Evolutionary conservation across 352 stramenopile species (phyloP), one percentile per base, ranked within the genome.

Genomic region (Pythium sp.): DNA sequence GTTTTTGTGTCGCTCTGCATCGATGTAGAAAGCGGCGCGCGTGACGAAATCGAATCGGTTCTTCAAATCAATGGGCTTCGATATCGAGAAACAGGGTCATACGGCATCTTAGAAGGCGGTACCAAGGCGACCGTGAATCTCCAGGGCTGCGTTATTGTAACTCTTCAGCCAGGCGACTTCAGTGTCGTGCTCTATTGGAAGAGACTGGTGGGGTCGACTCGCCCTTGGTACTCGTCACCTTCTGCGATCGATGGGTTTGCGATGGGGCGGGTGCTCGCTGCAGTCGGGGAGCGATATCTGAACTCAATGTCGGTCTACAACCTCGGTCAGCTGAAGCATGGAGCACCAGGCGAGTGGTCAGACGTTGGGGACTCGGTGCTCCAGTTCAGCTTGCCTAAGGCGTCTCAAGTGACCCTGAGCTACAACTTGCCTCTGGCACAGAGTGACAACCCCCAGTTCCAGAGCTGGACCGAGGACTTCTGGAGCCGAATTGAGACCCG

Each of bases 291-390:
- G 60, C 71, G 71, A 38, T 65, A 67, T 24, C 58, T 87, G 20
- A 65, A 85, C 24, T 73, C 71, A 2, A 68, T 92, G 12, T 90
- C 86, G 0, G 72, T 90, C 6, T 94, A 92, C 58, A 71, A 76
- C 59, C 68, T 91, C 22, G 64, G 81, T 9, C 73, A 86, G 43
- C 82, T 76, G 60, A 54, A 77, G 7, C 55, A 73, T 41, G 26
- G 63, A 15, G 62, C 77, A 32, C 43, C 78, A 1, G 72, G 76
- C 4, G 65, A 85, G 7, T 94, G 86, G 86, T 94, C 84, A 1
- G 84, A 92, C 57, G 86, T 94, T 22, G 86, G 86, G 20, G 78
- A 91, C 57, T 92, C 86, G 18, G 73, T 92, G 11, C 77, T 92
- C n/a, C 76, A 90, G 26, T 94, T 94, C 55, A 79, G 67, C 2